phyloP scores from a whole-genome alignment of 441 rosid species.

The Aleurites moluccanus region DNA sequence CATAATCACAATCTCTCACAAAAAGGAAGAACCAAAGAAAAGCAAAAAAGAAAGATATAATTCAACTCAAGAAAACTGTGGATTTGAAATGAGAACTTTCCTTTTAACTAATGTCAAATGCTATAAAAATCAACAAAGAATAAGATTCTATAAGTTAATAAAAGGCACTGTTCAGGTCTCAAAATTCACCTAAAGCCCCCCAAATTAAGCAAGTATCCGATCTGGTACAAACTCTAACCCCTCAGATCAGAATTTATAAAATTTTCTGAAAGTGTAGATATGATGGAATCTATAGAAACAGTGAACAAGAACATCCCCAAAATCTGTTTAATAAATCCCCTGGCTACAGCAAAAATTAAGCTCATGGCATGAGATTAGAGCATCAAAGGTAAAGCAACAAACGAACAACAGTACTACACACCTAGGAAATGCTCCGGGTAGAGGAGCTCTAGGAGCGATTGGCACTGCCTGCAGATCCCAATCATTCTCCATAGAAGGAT shows the following conservation, averaged over 20 bases:
- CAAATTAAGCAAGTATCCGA: slow-evolving; percentile 5
- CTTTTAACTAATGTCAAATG: not conserved
- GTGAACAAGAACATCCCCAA: slow-evolving; percentile 6
- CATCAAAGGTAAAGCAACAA: not conserved
- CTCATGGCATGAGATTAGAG: not conserved
- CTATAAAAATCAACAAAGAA: not conserved
- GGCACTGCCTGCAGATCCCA: slow-evolving; percentile 96
- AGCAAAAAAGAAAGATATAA: not conserved
- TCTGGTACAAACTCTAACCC: slow-evolving; percentile 3
- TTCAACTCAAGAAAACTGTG: not conserved
- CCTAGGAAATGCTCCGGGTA: slow-evolving; percentile 64
- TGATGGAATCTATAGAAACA: slow-evolving; percentile 24
- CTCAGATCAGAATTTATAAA: too few relatives aligned
- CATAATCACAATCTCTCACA: not conserved
- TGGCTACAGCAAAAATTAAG: slow-evolving; percentile 3
- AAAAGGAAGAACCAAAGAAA: not conserved
- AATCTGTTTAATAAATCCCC: not conserved
- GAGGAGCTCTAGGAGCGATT: slow-evolving; percentile 62
- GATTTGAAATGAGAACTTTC: not conserved
- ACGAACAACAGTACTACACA: slow-evolving; percentile 24
- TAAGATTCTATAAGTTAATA: not conserved
- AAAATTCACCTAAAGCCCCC: slow-evolving; percentile 3
- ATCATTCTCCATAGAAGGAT: slow-evolving; percentile 83
- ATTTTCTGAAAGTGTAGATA: slow-evolving; percentile 12
- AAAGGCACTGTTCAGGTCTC: not conserved